These are phyloP conservation scores for Diaporthe capsici DNA, from an alignment of 2,329 filamentous ascomycete species.

Conservation along the genomic window DNA sequence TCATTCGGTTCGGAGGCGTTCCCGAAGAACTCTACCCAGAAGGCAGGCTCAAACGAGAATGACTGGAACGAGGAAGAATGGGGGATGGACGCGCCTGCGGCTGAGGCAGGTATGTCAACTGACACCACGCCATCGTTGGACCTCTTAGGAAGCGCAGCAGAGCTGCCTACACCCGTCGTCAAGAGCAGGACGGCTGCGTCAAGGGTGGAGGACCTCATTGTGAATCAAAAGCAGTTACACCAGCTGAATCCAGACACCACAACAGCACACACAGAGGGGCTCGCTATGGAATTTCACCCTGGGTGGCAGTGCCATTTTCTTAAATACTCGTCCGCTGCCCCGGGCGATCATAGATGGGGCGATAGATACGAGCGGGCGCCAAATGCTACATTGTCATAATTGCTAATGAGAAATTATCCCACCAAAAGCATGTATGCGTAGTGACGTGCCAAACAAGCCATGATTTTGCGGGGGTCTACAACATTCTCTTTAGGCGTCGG, in stretches of 20 bases:
- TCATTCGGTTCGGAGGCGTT: conserved; percentile 20
- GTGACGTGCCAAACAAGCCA: conserved; percentile 2
- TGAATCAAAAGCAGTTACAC: conserved; percentile 1
- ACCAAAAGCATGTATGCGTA: not conserved
- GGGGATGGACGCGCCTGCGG: conserved; percentile 6
- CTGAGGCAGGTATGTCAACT: conserved; percentile 16
- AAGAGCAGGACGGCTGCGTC: conserved; percentile 21
- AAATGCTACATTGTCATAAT: conserved; percentile 13
- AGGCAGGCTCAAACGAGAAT: conserved; percentile 25
- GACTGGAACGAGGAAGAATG: conserved; percentile 28
- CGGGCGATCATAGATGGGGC: not conserved
- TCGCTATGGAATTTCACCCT: not conserved
- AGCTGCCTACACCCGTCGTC: not conserved
- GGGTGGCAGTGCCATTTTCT: not conserved
- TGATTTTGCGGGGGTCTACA: conserved; percentile 1
- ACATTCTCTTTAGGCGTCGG: not conserved
- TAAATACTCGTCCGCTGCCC: not conserved
- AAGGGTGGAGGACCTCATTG: conserved; percentile 23
- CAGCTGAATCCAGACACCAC: not conserved
- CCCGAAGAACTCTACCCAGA: conserved; percentile 26
- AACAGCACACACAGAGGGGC: not conserved
- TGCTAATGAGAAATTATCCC: not conserved
- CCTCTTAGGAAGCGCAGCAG: not conserved
- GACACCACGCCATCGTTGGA: conserved; percentile 1
- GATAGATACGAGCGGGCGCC: not conserved